phyloP scores from a whole-genome alignment of 257 asterid species.

The Forsythia viridissima region DNA sequence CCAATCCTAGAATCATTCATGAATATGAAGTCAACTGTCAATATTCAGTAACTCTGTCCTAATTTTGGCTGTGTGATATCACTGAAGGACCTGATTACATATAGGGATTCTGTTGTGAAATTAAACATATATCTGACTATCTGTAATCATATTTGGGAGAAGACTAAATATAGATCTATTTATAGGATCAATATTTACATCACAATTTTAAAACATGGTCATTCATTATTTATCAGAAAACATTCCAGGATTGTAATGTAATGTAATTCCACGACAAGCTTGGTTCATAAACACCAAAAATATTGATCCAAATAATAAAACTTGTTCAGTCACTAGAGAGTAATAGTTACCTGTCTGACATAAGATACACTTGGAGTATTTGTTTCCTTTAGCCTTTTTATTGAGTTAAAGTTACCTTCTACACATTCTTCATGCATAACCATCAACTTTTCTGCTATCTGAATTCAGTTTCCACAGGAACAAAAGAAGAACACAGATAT shows the following conservation, averaged over 20 bases:
- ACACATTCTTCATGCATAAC: slow-evolving; percentile 69
- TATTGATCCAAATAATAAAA: slow-evolving; percentile 1
- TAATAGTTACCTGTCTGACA: slow-evolving; percentile 40
- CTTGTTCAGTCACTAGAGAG: background rate
- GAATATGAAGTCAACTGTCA: too few species aligned
- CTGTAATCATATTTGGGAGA: background rate
- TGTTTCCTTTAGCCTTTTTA: slow-evolving; percentile 46
- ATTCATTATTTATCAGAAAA: background rate
- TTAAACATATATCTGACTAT: background rate
- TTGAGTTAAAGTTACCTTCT: slow-evolving; percentile 57
- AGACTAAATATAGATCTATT: background rate
- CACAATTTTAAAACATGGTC: background rate
- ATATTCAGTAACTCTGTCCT: too few species aligned
- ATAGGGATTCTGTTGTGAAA: background rate
- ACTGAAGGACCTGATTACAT: too few species aligned
- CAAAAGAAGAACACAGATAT: background rate
- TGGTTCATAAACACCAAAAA: background rate
- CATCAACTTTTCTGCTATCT: slow-evolving; percentile 68
- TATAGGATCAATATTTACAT: background rate
- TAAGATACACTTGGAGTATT: slow-evolving; percentile 37
- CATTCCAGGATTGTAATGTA: background rate
- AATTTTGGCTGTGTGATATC: background rate
- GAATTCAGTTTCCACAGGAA: slow-evolving; percentile 1
- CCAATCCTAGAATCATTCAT: background rate
- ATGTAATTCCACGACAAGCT: slow-evolving; percentile 1